Evolutionary conservation across 1,284 basidiomycete genomes (phyloP).

Genomic region (Papiliotrema flavescens): DNA sequence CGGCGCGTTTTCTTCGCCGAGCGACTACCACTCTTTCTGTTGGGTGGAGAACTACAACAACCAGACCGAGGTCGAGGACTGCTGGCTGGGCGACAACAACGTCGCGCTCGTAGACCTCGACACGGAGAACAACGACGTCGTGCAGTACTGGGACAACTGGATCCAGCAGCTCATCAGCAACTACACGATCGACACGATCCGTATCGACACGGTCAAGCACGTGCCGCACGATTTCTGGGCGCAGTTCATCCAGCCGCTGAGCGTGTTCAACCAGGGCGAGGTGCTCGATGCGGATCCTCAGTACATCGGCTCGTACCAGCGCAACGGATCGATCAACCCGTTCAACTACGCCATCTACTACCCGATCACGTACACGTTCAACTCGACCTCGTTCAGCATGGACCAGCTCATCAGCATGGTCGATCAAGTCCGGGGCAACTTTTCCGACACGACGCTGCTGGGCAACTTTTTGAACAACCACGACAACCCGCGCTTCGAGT

Average conservation of each 20-base stretch:
- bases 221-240: slow-evolving; percentile 51
- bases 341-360: slow-evolving; percentile 59
- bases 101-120: slow-evolving; percentile 48
- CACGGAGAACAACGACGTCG: slow-evolving; percentile 48
- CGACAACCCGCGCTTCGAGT: slow-evolving; percentile 49
- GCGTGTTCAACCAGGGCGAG: slow-evolving; percentile 52
- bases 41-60: slow-evolving; percentile 47
- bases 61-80: slow-evolving; percentile 51
- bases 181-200: slow-evolving; percentile 50
- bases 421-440: slow-evolving; percentile 18
- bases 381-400: slow-evolving; percentile 17
- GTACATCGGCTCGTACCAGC: slow-evolving; percentile 44
- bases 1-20: slow-evolving; percentile 34
- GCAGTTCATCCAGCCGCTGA: slow-evolving; percentile 44
- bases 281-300: slow-evolving; percentile 44
- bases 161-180: slow-evolving; percentile 45
- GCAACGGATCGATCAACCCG: slow-evolving; percentile 51
- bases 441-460: slow-evolving; percentile 44
- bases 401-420: slow-evolving; percentile 22
- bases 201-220: slow-evolving; percentile 53
- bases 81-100: slow-evolving; percentile 50
- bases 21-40: slow-evolving; percentile 50
- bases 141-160: slow-evolving; percentile 49
- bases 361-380: slow-evolving; percentile 45
- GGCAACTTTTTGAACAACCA: slow-evolving; percentile 50